Base-by-base conservation (phyloP, 306 rosid genomes). In the Nissolia schottii region DNA sequence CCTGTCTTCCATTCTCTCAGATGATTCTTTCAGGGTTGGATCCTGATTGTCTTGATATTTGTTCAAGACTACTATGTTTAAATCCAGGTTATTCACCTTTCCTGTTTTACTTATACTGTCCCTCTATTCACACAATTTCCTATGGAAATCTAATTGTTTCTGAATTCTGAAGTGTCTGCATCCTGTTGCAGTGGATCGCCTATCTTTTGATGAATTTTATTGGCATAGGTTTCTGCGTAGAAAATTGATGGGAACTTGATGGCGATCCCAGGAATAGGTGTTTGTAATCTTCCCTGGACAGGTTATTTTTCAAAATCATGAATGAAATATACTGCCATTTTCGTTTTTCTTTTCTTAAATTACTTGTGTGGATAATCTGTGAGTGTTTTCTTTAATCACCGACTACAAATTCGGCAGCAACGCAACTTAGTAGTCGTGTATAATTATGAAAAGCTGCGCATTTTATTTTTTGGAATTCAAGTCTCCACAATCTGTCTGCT, bases 201-300 rank as follows among this genome's bases (percentile, higher is more conserved):
- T 86, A 16, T 86, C 90, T 24, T 80, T 86, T 14, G 75, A 82
- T 48, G 91, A 88, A 74, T 86, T 88, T 73, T 84, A 64, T 67
- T 60, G 64, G 73, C 91, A 88, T 50, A 80, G 71, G 29, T 84
- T 88, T 61, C 67, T 78, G 31, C 59, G 14, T 6, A 73, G 78
- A 73, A 50, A 69, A 69, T 12, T 71, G 24, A 12, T 7, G 71
- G 67, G 66, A 19, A 27, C 46, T 20, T 67, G 31, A 56, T 7
- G 32, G 60, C 38, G 56, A 35, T 53, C 4, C 14, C 11, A 14
- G 23, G 46, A 67, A 40, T 29, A 9, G 19, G 14, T 28, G 60
- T 37, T 40, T 13, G 41, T 38, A 49, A 68, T 61, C 10, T 40
- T 73, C 34, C 13, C 51, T 4, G 31, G 3, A 37, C 29, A 32